Evolutionary conservation across 2,329 filamentous ascomycete species (phyloP), one percentile per base, ranked within the genome.

Genomic region (Thielaviopsis punctulata): DNA sequence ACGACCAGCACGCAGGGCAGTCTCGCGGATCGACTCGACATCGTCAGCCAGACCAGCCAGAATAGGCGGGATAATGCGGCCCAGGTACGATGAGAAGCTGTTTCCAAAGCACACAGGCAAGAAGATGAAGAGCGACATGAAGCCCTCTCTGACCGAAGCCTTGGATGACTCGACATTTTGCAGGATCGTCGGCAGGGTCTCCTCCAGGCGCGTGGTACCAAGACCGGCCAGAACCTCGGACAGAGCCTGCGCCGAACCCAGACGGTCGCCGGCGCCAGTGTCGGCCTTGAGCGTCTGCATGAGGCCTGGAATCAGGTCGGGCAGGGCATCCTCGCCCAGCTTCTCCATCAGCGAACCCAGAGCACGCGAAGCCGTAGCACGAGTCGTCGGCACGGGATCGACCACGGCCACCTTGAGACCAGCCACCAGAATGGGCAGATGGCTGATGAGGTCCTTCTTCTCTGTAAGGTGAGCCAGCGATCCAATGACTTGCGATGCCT

Each of bases 41-140:
- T 98, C 92, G 64, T 98, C 92, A 30, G 92, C 93, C 64, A 98
- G 75, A 60, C 93, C 93, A 58, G 87, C 81, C 57, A 98, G 74
- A 61, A 98, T 96, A 19, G 92, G 85, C 18, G 92, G 93, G 60
- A 98, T 95, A 61, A 98, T 95, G 63, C 82, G 88, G 68, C 82
- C 86, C 56, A 98, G 82, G 63, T 98, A 98, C 63, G 87, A 88
- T 59, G 92, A 84, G 62, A 98, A 98, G 66, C 89, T 94, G 74
- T 98, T 98, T 62, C 92, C 92, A 61, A 98, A 98, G 69, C 92
- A 98, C 51, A 95, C 92, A 12, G 92, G 92, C 69, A 98, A 79
- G 76, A 95, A 98, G 59, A 98, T 96, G 69, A 98, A 98, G 41
- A 98, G 76, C 7, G 92, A 95, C 92, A 98, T 98, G 71, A 98